Conservation (phyloP, 345 rosid genomes). For the Populus alba region DNA sequence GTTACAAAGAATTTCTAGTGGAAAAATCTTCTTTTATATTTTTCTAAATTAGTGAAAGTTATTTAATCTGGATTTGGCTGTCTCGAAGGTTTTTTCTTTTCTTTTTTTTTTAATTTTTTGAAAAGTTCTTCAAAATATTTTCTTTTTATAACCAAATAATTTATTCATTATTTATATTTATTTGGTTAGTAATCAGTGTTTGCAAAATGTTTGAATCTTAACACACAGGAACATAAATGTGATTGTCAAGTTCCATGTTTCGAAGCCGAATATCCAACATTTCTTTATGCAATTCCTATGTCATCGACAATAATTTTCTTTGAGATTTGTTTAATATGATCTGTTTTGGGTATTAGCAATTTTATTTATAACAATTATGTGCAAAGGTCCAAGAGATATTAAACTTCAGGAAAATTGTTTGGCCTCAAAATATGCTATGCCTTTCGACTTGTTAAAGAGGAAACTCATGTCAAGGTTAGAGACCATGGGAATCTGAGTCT, state of each 20-base stretch:
- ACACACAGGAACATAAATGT: too few relatives aligned
- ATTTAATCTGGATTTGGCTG: too few relatives aligned
- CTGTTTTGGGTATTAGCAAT: neutral
- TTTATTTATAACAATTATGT: neutral
- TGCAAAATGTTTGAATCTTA: too few relatives aligned
- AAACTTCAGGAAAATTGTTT: constrained; percentile 83
- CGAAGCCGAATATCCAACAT: constrained; percentile 77
- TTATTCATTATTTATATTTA: too few relatives aligned
- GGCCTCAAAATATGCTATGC: constrained; percentile 93
- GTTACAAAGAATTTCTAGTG: too few relatives aligned
- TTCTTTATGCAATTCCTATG: constrained; percentile 89
- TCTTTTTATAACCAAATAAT: too few relatives aligned
- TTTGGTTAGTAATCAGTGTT: too few relatives aligned
- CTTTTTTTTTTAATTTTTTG: too few relatives aligned
- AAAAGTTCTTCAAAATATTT: too few relatives aligned
- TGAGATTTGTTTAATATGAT: constrained; percentile 50
- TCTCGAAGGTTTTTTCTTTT: too few relatives aligned
- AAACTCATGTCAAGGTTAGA: constrained; percentile 76
- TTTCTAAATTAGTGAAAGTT: too few relatives aligned
- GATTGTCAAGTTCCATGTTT: constrained; percentile 33
- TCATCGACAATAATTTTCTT: constrained; percentile 82
- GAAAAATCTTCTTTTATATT: too few relatives aligned
- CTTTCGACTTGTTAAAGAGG: constrained; percentile 70
- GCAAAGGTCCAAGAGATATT: constrained; percentile 19
- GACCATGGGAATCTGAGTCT: constrained; percentile 64